A percentile compares a stretch with the other conserved stretches of the same genome.
phyloP scores from a whole-genome alignment of 2,329 filamentous ascomycete genomes.

The Phoma sp. region DNA sequence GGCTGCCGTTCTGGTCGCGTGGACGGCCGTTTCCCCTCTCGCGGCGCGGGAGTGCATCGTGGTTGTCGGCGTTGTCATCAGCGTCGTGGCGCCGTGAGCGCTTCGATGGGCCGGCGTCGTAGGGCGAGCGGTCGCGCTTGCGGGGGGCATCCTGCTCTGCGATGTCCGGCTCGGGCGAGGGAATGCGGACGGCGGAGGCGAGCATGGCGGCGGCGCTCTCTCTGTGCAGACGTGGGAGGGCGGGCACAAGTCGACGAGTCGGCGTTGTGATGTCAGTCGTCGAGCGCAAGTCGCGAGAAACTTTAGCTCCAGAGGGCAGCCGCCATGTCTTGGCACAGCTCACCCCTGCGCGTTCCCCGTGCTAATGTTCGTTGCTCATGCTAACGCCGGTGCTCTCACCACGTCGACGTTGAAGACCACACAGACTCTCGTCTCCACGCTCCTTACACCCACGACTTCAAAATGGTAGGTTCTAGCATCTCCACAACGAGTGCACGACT shows the following conservation, averaged over 20 bases:
- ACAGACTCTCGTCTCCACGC: constrained; percentile 16
- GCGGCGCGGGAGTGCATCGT: constrained; percentile 52
- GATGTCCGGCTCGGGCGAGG: constrained; percentile 58
- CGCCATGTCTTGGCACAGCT: constrained; percentile 2
- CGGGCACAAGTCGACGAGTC: not conserved
- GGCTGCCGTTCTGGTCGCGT: constrained; percentile 44
- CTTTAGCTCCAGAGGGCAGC: constrained; percentile 26
- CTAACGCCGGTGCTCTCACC: constrained; percentile 3
- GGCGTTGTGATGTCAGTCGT: constrained; percentile 13
- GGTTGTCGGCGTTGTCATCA: constrained; percentile 48
- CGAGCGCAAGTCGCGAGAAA: constrained; percentile 27
- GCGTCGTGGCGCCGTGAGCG: constrained; percentile 44
- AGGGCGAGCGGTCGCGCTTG: constrained; percentile 63
- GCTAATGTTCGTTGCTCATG: not conserved
- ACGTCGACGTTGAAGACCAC: constrained; percentile 9
- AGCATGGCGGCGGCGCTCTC: constrained; percentile 34
- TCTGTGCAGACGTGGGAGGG: not conserved
- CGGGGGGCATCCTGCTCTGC: constrained; percentile 54
- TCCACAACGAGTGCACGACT: not conserved
- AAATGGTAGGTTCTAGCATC: constrained; percentile 12
- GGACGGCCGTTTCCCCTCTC: constrained; percentile 76
- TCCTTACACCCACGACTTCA: constrained; percentile 8
- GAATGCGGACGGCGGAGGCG: constrained; percentile 62
- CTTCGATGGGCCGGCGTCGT: constrained; percentile 42
- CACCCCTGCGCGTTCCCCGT: constrained; percentile 6